Percentiles rank a stretch among this genome's conserved stretches.
Conservation (phyloP, 2,329 filamentous ascomycete species). For the Trichoderma atroviride region DNA sequence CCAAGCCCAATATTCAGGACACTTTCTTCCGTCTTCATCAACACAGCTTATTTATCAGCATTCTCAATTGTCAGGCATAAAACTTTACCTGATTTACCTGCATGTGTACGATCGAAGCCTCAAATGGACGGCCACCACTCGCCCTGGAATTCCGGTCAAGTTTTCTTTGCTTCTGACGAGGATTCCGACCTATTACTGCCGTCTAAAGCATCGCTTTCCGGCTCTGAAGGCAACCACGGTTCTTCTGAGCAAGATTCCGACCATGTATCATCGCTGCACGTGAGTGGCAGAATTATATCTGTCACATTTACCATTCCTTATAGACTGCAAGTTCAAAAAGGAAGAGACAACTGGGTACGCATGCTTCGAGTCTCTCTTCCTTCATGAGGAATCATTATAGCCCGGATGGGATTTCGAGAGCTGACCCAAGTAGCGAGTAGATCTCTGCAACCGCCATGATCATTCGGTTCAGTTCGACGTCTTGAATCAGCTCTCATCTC, state of each 20-base stretch:
- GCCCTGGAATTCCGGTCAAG: background rate
- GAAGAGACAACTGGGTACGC: conserved; percentile 60
- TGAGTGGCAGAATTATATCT: conserved; percentile 63
- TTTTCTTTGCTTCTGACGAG: background rate
- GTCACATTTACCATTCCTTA: conserved; percentile 65
- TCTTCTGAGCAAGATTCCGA: background rate
- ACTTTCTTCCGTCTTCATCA: background rate
- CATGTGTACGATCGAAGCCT: background rate
- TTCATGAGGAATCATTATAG: background rate
- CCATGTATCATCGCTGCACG: background rate
- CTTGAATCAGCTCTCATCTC: conserved; percentile 79
- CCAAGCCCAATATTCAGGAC: background rate
- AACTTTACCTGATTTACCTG: background rate
- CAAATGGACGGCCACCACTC: background rate
- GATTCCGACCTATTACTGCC: background rate
- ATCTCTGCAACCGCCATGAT: conserved; percentile 60
- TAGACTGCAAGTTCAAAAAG: conserved; percentile 56
- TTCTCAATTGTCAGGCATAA: background rate
- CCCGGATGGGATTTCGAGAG: too few relatives aligned
- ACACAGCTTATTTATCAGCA: background rate
- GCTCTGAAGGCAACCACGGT: background rate
- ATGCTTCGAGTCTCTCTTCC: background rate
- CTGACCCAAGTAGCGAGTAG: background rate
- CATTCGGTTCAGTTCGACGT: conserved; percentile 91
- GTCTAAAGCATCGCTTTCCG: background rate